A percentile compares a stretch with the other conserved stretches of the same genome.
Evolutionary conservation across 352 stramenopile species (phyloP).

Genomic region (Pythium vanterpoolii): DNA sequence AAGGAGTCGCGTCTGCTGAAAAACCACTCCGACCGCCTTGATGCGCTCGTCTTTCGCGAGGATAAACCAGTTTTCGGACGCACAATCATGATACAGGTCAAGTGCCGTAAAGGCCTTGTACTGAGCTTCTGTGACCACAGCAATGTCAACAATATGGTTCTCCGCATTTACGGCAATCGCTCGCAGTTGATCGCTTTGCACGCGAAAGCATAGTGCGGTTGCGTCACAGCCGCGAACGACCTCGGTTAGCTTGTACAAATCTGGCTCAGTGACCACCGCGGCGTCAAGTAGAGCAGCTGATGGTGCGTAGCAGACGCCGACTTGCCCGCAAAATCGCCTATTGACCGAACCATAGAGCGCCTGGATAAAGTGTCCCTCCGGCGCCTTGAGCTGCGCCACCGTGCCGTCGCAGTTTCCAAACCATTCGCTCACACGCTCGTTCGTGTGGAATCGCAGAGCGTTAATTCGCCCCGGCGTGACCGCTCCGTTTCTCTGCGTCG

Average conservation of each 20-base stretch:
- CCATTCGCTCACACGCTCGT: constrained; percentile 8
- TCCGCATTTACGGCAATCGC: background rate
- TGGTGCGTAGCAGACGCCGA: background rate
- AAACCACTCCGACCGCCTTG: background rate
- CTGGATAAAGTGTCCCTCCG: background rate
- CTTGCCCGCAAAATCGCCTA: background rate
- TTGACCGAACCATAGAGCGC: background rate
- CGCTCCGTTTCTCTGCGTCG: background rate
- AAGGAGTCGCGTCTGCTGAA: background rate
- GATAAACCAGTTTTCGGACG: background rate
- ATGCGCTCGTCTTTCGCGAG: constrained; percentile 4
- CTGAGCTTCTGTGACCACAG: background rate
- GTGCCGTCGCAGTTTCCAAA: background rate
- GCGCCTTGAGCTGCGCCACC: background rate
- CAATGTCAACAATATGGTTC: background rate
- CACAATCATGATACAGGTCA: background rate
- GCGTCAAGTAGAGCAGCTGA: too few species aligned
- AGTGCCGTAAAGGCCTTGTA: background rate
- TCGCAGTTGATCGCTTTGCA: background rate
- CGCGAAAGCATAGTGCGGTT: background rate
- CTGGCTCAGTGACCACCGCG: background rate
- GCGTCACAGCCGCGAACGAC: background rate
- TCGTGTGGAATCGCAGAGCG: constrained; percentile 3
- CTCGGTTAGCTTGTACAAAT: background rate
- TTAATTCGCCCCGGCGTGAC: background rate